These are phyloP conservation scores for Didymella pinodella DNA, from an alignment of 2,329 filamentous ascomycete species.

Conservation along the genomic window DNA sequence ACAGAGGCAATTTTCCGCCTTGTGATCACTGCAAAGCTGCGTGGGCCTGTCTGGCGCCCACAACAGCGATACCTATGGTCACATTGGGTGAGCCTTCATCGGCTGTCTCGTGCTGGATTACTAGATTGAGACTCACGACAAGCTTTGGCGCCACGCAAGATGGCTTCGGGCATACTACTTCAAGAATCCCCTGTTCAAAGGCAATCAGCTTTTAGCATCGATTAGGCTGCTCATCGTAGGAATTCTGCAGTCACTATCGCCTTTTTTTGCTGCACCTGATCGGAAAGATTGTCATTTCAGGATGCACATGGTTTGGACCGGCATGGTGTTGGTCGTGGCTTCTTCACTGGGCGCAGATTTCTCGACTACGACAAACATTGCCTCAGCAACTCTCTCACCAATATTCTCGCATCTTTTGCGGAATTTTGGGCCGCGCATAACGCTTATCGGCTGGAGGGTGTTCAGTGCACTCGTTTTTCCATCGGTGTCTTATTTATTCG, in stretches of 20 bases:
- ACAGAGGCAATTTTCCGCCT: not conserved
- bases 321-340: slow-evolving; percentile 6
- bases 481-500: slow-evolving; percentile 2
- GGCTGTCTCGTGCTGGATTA: too few species aligned
- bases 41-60: slow-evolving; percentile 5
- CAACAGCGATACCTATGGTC: slow-evolving; percentile 6
- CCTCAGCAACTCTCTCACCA: slow-evolving; percentile 6
- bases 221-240: slow-evolving; percentile 6
- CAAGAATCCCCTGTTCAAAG: slow-evolving; percentile 1
- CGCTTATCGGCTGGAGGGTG: slow-evolving; percentile 2
- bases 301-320: slow-evolving; percentile 3
- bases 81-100: slow-evolving; percentile 1
- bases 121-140: not conserved
- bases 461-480: slow-evolving; percentile 1
- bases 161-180: slow-evolving; percentile 11
- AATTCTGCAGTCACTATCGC: not conserved
- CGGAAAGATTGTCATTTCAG: not conserved
- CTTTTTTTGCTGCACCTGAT: slow-evolving; percentile 4
- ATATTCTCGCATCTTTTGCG: not conserved
- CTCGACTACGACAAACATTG: slow-evolving; percentile 7
- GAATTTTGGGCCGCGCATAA: slow-evolving; percentile 1
- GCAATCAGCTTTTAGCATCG: slow-evolving; percentile 7
- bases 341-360: slow-evolving; percentile 4
- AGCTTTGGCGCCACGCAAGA: slow-evolving; percentile 5
- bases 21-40: slow-evolving; percentile 2